Base-by-base conservation (phyloP, 148 eudicot species). In the Chenopodium formosanum region DNA sequence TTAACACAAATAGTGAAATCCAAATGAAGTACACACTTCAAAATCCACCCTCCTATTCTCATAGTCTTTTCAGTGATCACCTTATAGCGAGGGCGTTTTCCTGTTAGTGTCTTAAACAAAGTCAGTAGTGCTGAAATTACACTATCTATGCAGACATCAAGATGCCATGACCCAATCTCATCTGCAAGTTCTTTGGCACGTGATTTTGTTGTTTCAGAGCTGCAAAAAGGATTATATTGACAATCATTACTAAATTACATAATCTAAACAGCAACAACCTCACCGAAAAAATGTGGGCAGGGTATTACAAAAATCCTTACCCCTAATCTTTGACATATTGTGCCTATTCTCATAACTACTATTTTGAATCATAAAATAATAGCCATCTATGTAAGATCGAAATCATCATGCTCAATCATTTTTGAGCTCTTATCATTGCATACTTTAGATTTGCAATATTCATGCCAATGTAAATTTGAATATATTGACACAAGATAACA, bases 101-200 rank as follows among this genome's bases (percentile, higher is more conserved):
- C 99, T 2, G 99, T 96, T 68, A 96, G 87, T 29, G 94, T 91
- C 83, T 91, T 90, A 87, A 96, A 96, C 86, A 92, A 79, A 73
- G 92, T 82, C 48, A 96, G 91, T 22, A 96, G 77, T 37, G 97
- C 83, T 72, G 94, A 94, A 73, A 96, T 90, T 62, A 96, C 95
- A 72, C 83, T 85, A 79, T 96, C 99, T 65, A 94, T 94, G 84
- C 80, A 73, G 84, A 96, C 94, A 88, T 94, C 91, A 88, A 94
- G 92, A 87, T 96, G 99, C 97, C 99, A 92, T 48, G 97, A 89
- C 60, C 98, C 99, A 84, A 96, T 87, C 86, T 96, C 99, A 78
- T 91, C 90, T 27, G 97, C 94, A 29, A 96, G 90, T 77, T 82
- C 88, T 85, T 89, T 94, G 67, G 98, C 99, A 70, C 99, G 87